A percentile compares a stretch with the other conserved stretches of the same genome.
These are phyloP conservation scores for Haplographium delicatum DNA, from an alignment of 495 filamentous ascomycete species.

Conservation along the genomic window DNA sequence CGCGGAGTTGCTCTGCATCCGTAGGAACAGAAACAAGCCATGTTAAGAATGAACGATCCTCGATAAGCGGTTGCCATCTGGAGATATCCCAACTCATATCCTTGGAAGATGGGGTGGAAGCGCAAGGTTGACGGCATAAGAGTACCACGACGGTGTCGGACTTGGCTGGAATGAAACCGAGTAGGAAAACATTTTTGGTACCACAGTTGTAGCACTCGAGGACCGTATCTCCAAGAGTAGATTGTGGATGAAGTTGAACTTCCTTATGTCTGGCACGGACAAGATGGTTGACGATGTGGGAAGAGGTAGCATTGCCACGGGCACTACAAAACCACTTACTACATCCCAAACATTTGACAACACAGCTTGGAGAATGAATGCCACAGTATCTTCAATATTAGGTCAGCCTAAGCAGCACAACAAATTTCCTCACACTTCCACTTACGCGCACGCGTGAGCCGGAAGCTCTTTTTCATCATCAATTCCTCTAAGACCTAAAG, in stretches of 20 bases:
- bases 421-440: slow-evolving; percentile 20
- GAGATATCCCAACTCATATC: slow-evolving; percentile 99
- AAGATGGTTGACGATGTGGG: slow-evolving; percentile 97
- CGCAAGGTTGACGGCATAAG: slow-evolving; percentile 94
- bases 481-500: slow-evolving; percentile 55
- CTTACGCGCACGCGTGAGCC: slow-evolving; percentile 93
- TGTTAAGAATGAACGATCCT: slow-evolving; percentile 88
- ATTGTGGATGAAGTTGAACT: slow-evolving; percentile 91
- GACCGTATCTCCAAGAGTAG: slow-evolving; percentile 93
- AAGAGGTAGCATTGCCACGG: slow-evolving; percentile 91
- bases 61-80: slow-evolving; percentile 94
- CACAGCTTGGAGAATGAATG: slow-evolving; percentile 90
- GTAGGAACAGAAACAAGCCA: slow-evolving; percentile 91
- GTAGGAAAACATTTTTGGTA: slow-evolving; percentile 98
- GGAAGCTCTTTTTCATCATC: slow-evolving; percentile 90
- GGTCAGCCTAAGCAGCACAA: neutral
- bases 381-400: slow-evolving; percentile 75
- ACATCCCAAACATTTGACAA: slow-evolving; percentile 93
- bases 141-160: slow-evolving; percentile 97
- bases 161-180: slow-evolving; percentile 99
- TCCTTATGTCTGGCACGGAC: slow-evolving; percentile 98
- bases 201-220: slow-evolving; percentile 99
- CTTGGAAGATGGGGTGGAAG: slow-evolving; percentile 90
- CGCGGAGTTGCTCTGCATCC: slow-evolving; percentile 93
- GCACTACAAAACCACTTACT: slow-evolving; percentile 99